Evolutionary conservation across 306 rosid genomes (phyloP), one percentile per base, ranked within the genome.

Genomic region (Castanea sativa): DNA sequence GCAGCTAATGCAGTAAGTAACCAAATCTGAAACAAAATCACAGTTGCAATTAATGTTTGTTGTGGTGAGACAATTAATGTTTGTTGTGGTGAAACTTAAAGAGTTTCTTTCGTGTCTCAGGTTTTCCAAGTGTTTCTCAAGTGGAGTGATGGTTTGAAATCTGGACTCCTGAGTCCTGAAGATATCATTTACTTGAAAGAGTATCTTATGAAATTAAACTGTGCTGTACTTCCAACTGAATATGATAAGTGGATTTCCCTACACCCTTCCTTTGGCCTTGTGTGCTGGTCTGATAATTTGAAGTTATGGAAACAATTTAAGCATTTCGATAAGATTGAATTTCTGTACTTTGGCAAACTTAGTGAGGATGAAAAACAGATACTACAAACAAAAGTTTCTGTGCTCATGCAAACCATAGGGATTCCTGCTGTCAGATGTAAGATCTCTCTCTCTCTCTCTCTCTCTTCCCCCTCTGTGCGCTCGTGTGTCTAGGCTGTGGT

Each of bases 361-460:
- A 74, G 74, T 69, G 86, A 84, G 51, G 89, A 74, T 69, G 88
- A 86, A 83, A 71, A 83, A 57, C 90, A 87, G 61, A 84, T 71
- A 53, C 77, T 91, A 75, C 79, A 75, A 59, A 80, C 85, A 32
- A 90, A 91, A 51, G 59, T 94, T 49, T 85, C 90, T 59, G 21
- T 78, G 71, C 89, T 94, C 69, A 82, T 94, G 95, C 90, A 87
- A 82, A 80, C 78, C 73, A 82, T 94, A 32, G 99, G 93, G 73
- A 92, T 94, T 81, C 93, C 95, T 73, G 87, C 93, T 94, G 75
- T 94, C 99, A 5, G 91, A 92, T 93, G 99, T 92, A 91, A 80
- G 73, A 69, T 82, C 61, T 76, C 82, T 81, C 90, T 87, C 76
- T 87, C 90, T 65, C 90, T 65, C 43, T 73, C 12, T 27, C 23